These are phyloP conservation scores for Cyclotella cryptica DNA, from an alignment of 108 stramenopile genomes.

Conservation along the genomic window DNA sequence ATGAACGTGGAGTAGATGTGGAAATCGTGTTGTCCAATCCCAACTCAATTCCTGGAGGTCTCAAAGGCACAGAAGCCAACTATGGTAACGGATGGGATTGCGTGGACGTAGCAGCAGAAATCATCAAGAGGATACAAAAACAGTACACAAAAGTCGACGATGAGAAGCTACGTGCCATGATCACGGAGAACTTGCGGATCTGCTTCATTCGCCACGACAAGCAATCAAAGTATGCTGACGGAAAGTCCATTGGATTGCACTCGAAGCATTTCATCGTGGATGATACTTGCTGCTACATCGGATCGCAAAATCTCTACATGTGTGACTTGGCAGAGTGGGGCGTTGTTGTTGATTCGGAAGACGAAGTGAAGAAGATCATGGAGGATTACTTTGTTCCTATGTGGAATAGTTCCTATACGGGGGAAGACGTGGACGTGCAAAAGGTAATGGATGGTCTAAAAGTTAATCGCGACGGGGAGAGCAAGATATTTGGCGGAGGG, in stretches of 20 bases:
- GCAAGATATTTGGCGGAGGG: not conserved
- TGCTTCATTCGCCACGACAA: constrained; percentile 52
- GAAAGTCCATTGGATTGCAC: constrained; percentile 61
- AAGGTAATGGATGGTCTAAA: constrained; percentile 70
- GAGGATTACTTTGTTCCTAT: constrained; percentile 50
- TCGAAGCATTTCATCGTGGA: constrained; percentile 62
- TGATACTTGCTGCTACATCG: constrained; percentile 53
- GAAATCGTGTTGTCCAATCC: constrained; percentile 57
- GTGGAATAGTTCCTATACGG: constrained; percentile 65
- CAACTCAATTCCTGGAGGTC: constrained; percentile 48
- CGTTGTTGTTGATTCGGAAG: constrained; percentile 48
- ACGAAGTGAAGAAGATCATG: constrained; percentile 46
- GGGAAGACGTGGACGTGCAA: constrained; percentile 68
- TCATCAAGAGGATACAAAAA: constrained; percentile 54
- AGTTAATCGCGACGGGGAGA: constrained; percentile 57
- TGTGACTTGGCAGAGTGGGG: constrained; percentile 65
- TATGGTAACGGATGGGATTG: constrained; percentile 76
- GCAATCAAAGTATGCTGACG: constrained; percentile 36
- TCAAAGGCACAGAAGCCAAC: constrained; percentile 56
- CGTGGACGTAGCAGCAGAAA: constrained; percentile 66
- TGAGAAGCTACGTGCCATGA: constrained; percentile 41
- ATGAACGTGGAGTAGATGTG: constrained; percentile 47
- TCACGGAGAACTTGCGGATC: constrained; percentile 49
- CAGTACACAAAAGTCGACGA: constrained; percentile 37
- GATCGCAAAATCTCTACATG: constrained; percentile 61